Base-by-base conservation (phyloP, 2,329 filamentous ascomycete genomes). In the Colletotrichum lentis region DNA sequence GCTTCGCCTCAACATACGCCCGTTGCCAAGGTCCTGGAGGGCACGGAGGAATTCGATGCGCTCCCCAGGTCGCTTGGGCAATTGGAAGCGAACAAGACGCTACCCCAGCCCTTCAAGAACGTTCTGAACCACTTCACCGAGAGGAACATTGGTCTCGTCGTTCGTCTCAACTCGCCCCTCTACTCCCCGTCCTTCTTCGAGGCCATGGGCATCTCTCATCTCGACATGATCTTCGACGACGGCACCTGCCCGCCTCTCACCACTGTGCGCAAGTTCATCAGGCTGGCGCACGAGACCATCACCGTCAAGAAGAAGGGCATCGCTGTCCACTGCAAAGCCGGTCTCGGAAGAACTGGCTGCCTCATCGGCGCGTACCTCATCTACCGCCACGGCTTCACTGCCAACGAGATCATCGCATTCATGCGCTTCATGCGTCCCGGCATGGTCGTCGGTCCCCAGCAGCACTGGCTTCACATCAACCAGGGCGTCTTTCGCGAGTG, bases 151-250 rank as follows among this genome's bases (percentile, higher is more conserved):
- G 96, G 96, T 39, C 85, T 99, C 3, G 95, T 99, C 3, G 96
- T 99, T 49, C 91, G 96, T 49, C 84, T 99, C 71, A 99, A 99
- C 83, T 98, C 94, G 0, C 92, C 94, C 72, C 87, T 99, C 8
- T 99, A 99, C 84, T 97, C 93, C 0, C 92, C 96, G 0, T 94
- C 94, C n/a, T 97, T 95, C 82, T 99, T 99, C 79, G 96, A 95
- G 71, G 93, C 94, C 3, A 85, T 99, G 60, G 95, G 95, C 37
- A 98, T 99, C 76, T 90, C 94, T 74, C 96, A 99, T 77, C 85
- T 98, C 47, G 96, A 99, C 81, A 99, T 99, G 96, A 98, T 99
- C 75, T 99, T 99, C 76, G 96, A 98, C 75, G 96, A 99, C 74
- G 96, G 96, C 71, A 99, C 96, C 4, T 99, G 96, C 78, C 96